These are phyloP conservation scores for Stachybotrys echinatus DNA, from an alignment of 2,329 filamentous ascomycete species.

Conservation along the genomic window DNA sequence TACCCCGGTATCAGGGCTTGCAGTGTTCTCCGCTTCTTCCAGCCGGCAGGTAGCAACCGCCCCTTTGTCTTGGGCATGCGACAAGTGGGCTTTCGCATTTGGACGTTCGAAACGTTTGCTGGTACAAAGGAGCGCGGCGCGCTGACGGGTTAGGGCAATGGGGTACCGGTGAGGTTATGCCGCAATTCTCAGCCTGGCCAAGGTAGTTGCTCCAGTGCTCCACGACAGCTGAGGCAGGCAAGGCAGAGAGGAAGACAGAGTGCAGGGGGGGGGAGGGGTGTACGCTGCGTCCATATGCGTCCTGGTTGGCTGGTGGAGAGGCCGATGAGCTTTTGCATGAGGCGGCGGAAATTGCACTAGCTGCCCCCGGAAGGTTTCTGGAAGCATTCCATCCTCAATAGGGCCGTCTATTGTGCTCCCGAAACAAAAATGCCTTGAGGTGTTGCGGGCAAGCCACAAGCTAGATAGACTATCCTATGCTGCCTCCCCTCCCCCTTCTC, in stretches of 20 bases:
- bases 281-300: neutral
- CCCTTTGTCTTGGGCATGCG: too few species aligned
- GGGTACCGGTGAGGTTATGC: too few species aligned
- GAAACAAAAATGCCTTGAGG: neutral
- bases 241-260: neutral
- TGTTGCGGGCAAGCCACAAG: neutral
- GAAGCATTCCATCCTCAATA: slow-evolving; percentile 21
- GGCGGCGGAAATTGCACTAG: slow-evolving; percentile 22
- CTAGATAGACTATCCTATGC: too few species aligned
- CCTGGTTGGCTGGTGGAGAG: slow-evolving; percentile 11
- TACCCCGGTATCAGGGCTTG: too few species aligned
- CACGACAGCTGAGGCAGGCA: neutral
- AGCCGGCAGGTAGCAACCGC: neutral
- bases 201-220: neutral
- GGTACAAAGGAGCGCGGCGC: neutral
- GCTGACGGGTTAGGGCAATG: neutral
- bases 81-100: neutral
- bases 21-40: too few species aligned
- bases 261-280: neutral
- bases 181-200: neutral
- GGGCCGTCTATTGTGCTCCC: neutral
- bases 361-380: slow-evolving; percentile 27
- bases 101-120: neutral
- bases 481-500: too few species aligned
- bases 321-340: slow-evolving; percentile 17